Percentiles rank a stretch among this genome's conserved stretches.
Evolutionary conservation across 1,284 basidiomycete species (phyloP).

Genomic region (Trametes sp.): DNA sequence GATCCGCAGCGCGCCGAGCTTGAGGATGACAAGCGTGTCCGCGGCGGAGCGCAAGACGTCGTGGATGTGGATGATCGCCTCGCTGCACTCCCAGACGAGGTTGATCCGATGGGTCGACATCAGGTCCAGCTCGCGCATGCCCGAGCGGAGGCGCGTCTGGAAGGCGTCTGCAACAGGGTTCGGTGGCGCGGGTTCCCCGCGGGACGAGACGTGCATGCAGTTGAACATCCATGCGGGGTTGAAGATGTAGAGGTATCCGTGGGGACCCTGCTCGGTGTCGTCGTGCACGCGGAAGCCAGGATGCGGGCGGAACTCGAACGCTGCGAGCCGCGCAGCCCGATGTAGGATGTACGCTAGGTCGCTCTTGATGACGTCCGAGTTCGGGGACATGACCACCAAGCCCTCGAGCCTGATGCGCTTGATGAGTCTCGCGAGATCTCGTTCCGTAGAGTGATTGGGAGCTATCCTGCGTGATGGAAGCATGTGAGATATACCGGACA

Average conservation of each 20-base stretch:
- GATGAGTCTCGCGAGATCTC: background rate
- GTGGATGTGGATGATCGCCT: background rate
- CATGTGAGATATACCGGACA: background rate
- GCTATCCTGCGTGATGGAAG: background rate
- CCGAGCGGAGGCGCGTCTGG: background rate
- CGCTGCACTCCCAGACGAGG: background rate
- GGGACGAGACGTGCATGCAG: background rate
- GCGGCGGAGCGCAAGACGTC: background rate
- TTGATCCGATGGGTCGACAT: background rate
- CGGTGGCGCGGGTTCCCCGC: background rate
- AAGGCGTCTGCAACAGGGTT: background rate
- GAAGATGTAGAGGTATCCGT: background rate
- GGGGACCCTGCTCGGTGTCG: background rate
- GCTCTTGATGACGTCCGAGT: background rate
- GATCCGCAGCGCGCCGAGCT: background rate
- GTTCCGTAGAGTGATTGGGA: background rate
- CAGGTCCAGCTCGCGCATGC: background rate
- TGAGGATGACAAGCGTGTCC: background rate
- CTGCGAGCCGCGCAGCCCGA: background rate
- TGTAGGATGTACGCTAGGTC: conserved; percentile 2
- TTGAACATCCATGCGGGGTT: background rate
- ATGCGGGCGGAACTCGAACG: background rate
- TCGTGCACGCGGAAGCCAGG: background rate
- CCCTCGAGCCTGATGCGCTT: background rate
- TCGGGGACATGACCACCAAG: background rate